Conservation (phyloP, 805 yeast genomes). For the Scheffersomyces ergatensis region DNA sequence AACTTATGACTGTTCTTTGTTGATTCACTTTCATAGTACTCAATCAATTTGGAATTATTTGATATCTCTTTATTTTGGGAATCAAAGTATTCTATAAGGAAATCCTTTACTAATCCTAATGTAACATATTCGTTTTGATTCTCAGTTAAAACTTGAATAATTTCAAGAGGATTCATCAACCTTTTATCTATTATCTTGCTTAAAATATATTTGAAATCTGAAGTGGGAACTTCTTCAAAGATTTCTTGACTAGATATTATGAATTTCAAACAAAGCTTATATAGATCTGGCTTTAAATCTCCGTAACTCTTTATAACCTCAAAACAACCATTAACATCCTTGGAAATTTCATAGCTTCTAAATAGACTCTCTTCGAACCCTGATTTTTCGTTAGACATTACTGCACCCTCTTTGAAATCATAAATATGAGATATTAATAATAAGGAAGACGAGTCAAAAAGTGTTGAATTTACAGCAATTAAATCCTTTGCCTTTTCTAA, state of each 20-base stretch:
- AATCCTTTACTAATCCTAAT: conserved; percentile 69
- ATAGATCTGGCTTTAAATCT: conserved; percentile 60
- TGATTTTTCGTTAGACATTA: conserved; percentile 32
- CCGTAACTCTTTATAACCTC: conserved; percentile 61
- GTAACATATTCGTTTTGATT: conserved; percentile 54
- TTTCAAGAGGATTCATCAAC: conserved; percentile 69
- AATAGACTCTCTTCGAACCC: conserved; percentile 63
- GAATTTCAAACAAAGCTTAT: conserved; percentile 60
- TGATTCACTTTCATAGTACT: conserved; percentile 68
- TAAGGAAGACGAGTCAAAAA: conserved; percentile 56
- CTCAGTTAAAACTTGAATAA: conserved; percentile 59
- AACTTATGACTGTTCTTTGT: conserved; percentile 52
- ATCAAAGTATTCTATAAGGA: conserved; percentile 59
- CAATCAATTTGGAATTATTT: conserved; percentile 65
- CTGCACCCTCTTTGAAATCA: conserved; percentile 51
- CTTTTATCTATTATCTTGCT: conserved; percentile 49
- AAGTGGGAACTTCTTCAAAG: conserved; percentile 43
- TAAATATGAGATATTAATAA: conserved; percentile 58
- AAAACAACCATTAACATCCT: conserved; percentile 56
- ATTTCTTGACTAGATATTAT: conserved; percentile 56
- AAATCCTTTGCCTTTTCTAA: conserved; percentile 58
- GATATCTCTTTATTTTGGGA: conserved; percentile 60
- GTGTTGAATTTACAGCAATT: conserved; percentile 42
- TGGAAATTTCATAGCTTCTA: conserved; percentile 58
- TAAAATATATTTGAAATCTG: conserved; percentile 48